Percentiles rank a stretch among this genome's conserved stretches.
Evolutionary conservation across 768 basidiomycete species (phyloP).

Genomic region (Lyophyllum decastes): DNA sequence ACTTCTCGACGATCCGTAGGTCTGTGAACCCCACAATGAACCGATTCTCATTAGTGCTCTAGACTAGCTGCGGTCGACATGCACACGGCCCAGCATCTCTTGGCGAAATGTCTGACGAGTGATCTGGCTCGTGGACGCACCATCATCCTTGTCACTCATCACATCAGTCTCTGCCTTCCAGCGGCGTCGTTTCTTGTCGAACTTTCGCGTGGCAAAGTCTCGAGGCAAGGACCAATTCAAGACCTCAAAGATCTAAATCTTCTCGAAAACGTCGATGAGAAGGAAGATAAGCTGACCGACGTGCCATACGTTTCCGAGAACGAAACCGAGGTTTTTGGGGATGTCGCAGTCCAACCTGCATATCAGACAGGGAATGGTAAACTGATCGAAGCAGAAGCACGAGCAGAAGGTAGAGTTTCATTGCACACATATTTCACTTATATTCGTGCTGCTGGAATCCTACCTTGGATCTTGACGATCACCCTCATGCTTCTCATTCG

Average conservation of each 20-base stretch:
- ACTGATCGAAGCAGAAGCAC: constrained; percentile 60
- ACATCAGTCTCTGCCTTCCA: constrained; percentile 72
- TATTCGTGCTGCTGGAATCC: constrained; percentile 58
- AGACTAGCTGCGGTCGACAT: constrained; percentile 75
- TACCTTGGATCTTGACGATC: constrained; percentile 56
- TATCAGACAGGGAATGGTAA: constrained; percentile 39
- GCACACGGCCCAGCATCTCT: constrained; percentile 75
- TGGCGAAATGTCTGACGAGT: constrained; percentile 63
- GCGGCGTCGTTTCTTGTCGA: constrained; percentile 69
- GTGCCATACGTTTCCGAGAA: constrained; percentile 22
- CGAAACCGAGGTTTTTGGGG: constrained; percentile 31
- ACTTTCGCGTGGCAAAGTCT: constrained; percentile 48
- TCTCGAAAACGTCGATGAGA: constrained; percentile 45
- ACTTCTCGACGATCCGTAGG: constrained; percentile 73
- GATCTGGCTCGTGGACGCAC: constrained; percentile 65
- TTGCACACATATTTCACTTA: constrained; percentile 62
- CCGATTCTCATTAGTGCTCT: constrained; percentile 1
- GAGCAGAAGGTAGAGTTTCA: constrained; percentile 68
- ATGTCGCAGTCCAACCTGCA: background rate
- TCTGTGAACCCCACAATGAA: constrained; percentile 15
- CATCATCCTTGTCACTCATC: constrained; percentile 83
- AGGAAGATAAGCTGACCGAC: constrained; percentile 43
- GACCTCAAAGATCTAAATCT: constrained; percentile 45
- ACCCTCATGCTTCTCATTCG: constrained; percentile 55
- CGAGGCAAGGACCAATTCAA: constrained; percentile 51